phyloP scores from a whole-genome alignment of 345 rosid genomes.

The Dipteronia dyeriana region DNA sequence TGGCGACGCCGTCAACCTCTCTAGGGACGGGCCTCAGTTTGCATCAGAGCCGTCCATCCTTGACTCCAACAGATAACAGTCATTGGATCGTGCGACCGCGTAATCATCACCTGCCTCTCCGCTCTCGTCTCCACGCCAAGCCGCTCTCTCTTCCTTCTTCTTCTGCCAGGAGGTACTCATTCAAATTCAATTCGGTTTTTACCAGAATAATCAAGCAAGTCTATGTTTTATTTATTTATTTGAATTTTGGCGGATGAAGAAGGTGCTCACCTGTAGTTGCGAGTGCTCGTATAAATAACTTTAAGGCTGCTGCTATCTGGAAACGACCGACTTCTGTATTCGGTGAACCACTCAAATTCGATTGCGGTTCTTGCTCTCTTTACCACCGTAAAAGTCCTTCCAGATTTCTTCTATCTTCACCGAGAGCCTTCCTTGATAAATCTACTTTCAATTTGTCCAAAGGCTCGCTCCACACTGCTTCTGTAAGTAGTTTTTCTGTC shows the following conservation, averaged over 20 bases:
- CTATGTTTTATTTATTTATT: not conserved
- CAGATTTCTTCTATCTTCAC: constrained; percentile 34
- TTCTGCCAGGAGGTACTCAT: constrained; percentile 14
- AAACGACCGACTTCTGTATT: constrained; percentile 38
- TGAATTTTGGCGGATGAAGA: constrained; percentile 23
- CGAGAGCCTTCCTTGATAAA: constrained; percentile 58
- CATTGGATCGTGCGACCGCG: constrained; percentile 12
- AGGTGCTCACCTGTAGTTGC: constrained; percentile 42
- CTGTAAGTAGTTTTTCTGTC: constrained; percentile 41
- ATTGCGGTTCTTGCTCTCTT: constrained; percentile 46
- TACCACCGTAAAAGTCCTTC: constrained; percentile 38
- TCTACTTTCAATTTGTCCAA: constrained; percentile 49
- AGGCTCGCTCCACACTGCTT: constrained; percentile 17
- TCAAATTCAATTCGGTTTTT: not conserved
- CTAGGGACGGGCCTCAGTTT: constrained; percentile 1
- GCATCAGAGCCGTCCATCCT: constrained; percentile 15
- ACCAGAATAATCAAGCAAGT: not conserved
- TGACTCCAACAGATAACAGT: constrained; percentile 4
- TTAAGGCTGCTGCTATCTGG: constrained; percentile 35
- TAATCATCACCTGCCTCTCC: constrained; percentile 11
- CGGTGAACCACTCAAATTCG: constrained; percentile 24
- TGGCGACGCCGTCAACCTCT: constrained; percentile 22
- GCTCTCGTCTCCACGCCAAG: constrained; percentile 2
- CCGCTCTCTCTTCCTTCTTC: constrained; percentile 12
- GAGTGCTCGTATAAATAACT: constrained; percentile 15